phyloP scores from a whole-genome alignment of 257 asterid species.

The Solanum etuberosum region DNA sequence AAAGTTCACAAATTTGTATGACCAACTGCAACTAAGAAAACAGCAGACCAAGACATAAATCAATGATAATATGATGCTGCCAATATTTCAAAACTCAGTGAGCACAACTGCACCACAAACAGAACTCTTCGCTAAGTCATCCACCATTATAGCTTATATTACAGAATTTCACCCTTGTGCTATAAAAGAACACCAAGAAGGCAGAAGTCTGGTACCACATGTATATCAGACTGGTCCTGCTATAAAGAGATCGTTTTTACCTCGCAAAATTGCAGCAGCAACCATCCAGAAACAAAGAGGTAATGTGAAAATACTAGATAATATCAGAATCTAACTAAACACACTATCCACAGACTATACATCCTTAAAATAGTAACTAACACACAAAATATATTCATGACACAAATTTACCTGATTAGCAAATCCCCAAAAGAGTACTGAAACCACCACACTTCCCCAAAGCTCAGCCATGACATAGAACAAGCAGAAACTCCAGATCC shows the following conservation, averaged over 20 bases:
- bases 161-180: background rate
- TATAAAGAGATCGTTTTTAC: background rate
- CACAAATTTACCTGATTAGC: constrained; percentile 77
- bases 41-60: background rate
- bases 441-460: constrained; percentile 98
- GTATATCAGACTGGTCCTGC: background rate
- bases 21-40: background rate
- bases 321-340: background rate
- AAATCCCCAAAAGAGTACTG: constrained; percentile 97
- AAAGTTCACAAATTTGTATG: background rate
- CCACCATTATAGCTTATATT: background rate
- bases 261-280: background rate
- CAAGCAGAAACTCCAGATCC: constrained; percentile 98
- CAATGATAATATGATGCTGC: background rate
- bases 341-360: background rate
- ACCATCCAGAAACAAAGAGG: background rate
- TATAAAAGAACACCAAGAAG: background rate
- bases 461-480: constrained; percentile 99
- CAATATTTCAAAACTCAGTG: background rate
- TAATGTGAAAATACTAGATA: background rate
- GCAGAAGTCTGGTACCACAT: background rate
- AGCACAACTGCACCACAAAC: background rate
- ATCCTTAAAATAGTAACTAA: background rate
- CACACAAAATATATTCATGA: background rate
- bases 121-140: background rate